These are phyloP conservation scores for Teratosphaeria epicoccoides DNA, from an alignment of 2,329 filamentous ascomycete species.

Conservation along the genomic window DNA sequence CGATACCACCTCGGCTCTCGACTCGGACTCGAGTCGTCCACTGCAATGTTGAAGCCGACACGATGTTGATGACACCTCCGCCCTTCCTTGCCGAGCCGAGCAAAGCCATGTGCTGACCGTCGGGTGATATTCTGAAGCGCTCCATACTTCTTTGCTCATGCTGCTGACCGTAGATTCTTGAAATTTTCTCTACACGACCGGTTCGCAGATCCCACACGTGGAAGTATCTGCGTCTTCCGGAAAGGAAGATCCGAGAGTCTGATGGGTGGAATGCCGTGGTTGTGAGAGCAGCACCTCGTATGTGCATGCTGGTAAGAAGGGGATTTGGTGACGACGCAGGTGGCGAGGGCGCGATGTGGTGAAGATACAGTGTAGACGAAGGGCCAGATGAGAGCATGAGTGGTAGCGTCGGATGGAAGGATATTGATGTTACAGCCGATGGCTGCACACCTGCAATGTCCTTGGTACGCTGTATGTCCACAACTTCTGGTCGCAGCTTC, in stretches of 20 bases:
- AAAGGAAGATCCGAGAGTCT: conserved; percentile 75
- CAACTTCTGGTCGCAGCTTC: conserved; percentile 72
- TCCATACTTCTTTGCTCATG: conserved; percentile 88
- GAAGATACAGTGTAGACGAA: conserved; percentile 74
- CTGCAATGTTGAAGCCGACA: conserved; percentile 70
- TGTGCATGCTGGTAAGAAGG: conserved; percentile 77
- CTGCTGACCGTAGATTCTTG: conserved; percentile 61
- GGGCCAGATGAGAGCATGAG: conserved; percentile 83
- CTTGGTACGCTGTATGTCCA: conserved; percentile 81
- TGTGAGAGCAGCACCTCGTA: conserved; percentile 71
- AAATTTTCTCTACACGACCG: conserved; percentile 73
- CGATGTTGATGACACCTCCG: conserved; percentile 76
- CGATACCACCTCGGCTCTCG: conserved; percentile 71
- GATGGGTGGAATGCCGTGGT: conserved; percentile 65
- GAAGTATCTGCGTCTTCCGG: conserved; percentile 80
- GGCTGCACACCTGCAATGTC: conserved; percentile 72
- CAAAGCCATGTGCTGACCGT: conserved; percentile 75
- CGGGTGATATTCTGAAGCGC: conserved; percentile 74
- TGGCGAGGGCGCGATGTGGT: conserved; percentile 71
- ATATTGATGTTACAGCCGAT: conserved; percentile 67
- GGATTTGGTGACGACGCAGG: conserved; percentile 67
- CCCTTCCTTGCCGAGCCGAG: conserved; percentile 72
- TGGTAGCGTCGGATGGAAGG: conserved; percentile 81
- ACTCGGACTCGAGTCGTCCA: conserved; percentile 77
- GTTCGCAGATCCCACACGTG: conserved; percentile 85